Percentiles rank a stretch among this genome's conserved stretches.
phyloP scores from a whole-genome alignment of 345 rosid species.

The Viola odorata region DNA sequence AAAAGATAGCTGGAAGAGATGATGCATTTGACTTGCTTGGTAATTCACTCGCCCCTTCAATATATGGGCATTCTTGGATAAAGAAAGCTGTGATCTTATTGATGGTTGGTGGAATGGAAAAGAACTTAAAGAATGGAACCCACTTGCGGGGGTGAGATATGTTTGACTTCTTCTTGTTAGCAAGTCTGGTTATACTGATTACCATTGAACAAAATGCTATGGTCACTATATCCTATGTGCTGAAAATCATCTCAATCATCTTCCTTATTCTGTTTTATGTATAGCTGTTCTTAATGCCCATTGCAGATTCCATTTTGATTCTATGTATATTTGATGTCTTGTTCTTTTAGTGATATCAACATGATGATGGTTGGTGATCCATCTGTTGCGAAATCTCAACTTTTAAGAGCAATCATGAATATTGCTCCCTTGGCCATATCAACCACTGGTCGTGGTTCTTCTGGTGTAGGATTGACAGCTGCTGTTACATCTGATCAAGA shows the following conservation, averaged over 20 bases:
- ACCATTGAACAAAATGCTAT: not conserved
- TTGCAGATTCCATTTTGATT: not conserved
- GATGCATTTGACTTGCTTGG: constrained; percentile 88
- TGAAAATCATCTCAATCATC: not conserved
- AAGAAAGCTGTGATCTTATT: constrained; percentile 89
- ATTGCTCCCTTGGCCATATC: constrained; percentile 99
- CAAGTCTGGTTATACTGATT: not conserved
- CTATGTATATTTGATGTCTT: not conserved
- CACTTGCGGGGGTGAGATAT: constrained; percentile 90
- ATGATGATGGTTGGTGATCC: constrained; percentile 99
- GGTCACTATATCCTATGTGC: not conserved
- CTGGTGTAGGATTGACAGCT: constrained; percentile 99
- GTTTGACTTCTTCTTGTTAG: not conserved
- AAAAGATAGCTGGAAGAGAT: constrained; percentile 79
- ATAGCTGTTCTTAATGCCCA: not conserved
- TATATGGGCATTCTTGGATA: constrained; percentile 94
- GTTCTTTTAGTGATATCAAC: constrained; percentile 71
- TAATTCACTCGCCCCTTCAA: constrained; percentile 89
- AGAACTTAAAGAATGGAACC: constrained; percentile 91
- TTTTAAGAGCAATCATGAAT: constrained; percentile 91
- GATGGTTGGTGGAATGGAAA: constrained; percentile 96
- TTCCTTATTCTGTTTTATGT: not conserved
- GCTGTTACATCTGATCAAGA: constrained; percentile 99
- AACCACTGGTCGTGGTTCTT: constrained; percentile 98
- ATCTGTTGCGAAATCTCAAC: constrained; percentile 98